These are phyloP conservation scores for Blastobotrys attinorum DNA, from an alignment of 805 yeast species.

Conservation along the genomic window DNA sequence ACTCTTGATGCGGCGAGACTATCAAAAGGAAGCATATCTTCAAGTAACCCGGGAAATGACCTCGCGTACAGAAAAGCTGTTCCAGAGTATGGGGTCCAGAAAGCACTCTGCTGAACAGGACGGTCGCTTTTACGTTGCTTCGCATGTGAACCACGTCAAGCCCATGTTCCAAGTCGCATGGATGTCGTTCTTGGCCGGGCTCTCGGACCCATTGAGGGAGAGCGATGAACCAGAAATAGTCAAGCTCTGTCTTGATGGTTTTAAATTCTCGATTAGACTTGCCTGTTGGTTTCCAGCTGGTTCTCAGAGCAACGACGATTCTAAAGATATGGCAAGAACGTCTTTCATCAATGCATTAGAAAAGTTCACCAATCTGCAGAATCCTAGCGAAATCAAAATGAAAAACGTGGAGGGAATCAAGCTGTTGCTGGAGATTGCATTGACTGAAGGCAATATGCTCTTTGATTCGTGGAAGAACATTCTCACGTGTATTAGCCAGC, in stretches of 20 bases:
- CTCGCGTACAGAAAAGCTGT: conserved; percentile 76
- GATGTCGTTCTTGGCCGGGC: conserved; percentile 95
- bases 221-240: conserved; percentile 56
- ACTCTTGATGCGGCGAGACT: conserved; percentile 42
- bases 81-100: conserved; percentile 41
- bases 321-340: conserved; percentile 61
- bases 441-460: conserved; percentile 68
- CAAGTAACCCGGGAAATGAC: conserved; percentile 92
- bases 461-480: conserved; percentile 79
- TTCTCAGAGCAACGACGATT: background rate
- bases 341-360: conserved; percentile 87
- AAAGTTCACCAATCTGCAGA: conserved; percentile 76
- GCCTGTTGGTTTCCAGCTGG: conserved; percentile 54
- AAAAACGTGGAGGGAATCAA: conserved; percentile 80
- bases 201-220: conserved; percentile 89
- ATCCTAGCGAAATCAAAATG: conserved; percentile 63
- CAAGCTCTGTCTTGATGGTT: conserved; percentile 68
- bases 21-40: conserved; percentile 73
- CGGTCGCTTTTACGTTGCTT: conserved; percentile 65
- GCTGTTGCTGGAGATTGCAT: conserved; percentile 66
- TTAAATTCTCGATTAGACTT: conserved; percentile 71
- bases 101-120: conserved; percentile 31
- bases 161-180: conserved; percentile 91
- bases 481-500: conserved; percentile 74
- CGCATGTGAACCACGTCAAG: conserved; percentile 81